Base-by-base conservation (phyloP, 2,329 filamentous ascomycete genomes). In the Alternaria postmessia region DNA sequence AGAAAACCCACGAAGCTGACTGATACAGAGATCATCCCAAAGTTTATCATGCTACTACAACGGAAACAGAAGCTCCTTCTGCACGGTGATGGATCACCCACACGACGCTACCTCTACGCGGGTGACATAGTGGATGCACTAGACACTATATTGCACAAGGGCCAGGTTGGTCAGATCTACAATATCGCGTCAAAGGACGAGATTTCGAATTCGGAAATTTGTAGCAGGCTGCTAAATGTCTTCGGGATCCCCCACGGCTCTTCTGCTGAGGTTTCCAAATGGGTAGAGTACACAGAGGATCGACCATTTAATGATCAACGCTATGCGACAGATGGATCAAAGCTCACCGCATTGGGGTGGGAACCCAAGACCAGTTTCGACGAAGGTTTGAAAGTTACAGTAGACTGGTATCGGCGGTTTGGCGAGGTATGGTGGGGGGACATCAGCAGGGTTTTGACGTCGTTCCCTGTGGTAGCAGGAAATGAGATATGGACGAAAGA, bases 81-180 rank as follows among this genome's bases (percentile, higher is more conserved):
- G 12, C 92, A 94, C 74, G 92, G 92, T 28, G 88, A 93, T 67
- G 92, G 92, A 30, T 88, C 85, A 34, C 89, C 91, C 12, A 91
- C 89, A 0, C 85, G 92, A 30, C 85, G 91, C 57, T 95, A 94
- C 74, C 84, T 95, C 8, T 94, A 89, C 69, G 92, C 90, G 2
- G 89, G 88, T 8, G 92, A 95, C 74, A 91, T 91, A 2, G 90
- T 90, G 4, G 91, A 94, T 72, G 92, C 91, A 2, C 91, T 94
- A 70, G 91, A 95, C 79, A 93, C 91, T 0, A 93, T 95, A 70
- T 84, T 95, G 24, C 92, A 95, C 83, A 89, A 88, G 70, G 92
- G 92, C 20, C 81, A 84, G 51, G 82, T 91, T 34, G 91, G 91
- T 1, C 89, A 93, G 71, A 87, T 91, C 61, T 95, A 95, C 83